Evolutionary conservation across 2,329 filamentous ascomycete genomes (phyloP).

Genomic region (Calonectria leucothoes): DNA sequence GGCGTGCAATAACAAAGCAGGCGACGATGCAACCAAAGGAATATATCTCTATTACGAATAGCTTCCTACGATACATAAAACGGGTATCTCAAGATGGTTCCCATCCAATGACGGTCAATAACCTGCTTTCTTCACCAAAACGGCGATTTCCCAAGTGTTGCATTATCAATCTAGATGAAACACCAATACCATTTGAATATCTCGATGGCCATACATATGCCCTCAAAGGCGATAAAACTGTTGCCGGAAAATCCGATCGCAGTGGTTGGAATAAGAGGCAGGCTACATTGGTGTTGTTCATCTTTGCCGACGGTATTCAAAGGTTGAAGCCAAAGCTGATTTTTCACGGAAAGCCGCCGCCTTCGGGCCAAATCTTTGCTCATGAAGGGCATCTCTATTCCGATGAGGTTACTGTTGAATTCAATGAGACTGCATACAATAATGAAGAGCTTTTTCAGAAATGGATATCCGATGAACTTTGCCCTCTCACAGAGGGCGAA

Average conservation of each 20-base stretch:
- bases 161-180: no score
- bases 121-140: no score
- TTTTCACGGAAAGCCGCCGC: neutral
- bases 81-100: no score
- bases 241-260: neutral
- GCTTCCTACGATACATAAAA: neutral
- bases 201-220: neutral
- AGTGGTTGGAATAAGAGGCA: no score
- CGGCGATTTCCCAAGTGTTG: no score
- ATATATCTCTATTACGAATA: neutral
- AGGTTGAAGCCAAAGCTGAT: no score
- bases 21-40: neutral
- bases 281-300: no score
- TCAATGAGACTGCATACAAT: slow-evolving; percentile 6
- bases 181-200: neutral
- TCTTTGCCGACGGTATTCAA: no score
- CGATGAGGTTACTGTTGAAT: neutral
- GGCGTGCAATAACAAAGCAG: neutral
- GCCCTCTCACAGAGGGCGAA: neutral
- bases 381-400: slow-evolving; percentile 4
- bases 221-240: neutral
- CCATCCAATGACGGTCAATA: neutral
- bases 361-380: neutral
- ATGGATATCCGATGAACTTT: neutral
- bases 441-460: neutral